Evolutionary conservation across 331 rosid species (phyloP), one percentile per base, ranked within the genome.

Genomic region (Stylosanthes scabra): DNA sequence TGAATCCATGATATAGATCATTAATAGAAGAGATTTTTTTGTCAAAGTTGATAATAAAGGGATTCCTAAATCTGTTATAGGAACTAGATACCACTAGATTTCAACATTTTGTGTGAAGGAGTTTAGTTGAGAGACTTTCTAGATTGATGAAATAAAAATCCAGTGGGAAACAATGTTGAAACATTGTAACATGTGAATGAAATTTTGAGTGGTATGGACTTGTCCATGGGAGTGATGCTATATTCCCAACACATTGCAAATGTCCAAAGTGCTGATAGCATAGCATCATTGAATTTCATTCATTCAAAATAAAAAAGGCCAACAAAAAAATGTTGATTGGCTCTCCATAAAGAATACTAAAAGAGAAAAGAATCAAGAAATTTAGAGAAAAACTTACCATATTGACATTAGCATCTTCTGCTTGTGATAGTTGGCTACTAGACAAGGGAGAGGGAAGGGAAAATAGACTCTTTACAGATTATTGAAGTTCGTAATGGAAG

Each of bases 61-160:
- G 44, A 80, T 63, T 80, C 71, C 71, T 2, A 66, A 25, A 5
- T 72, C 68, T 72, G 54, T 80, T 25, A 64, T 57, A 57, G 80
- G 84, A 72, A 76, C 78, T 71, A 13, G 82, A 65, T 83, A 58
- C 84, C 58, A 28, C 2, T 20, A 61, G 66, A 61, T 57, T 58
- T 63, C 39, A 61, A 42, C 55, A 47, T 47, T 47, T 20, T 37
- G 41, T 62, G 47, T 37, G 46, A 14, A 11, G 12, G 15, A 65
- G 12, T 11, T 27, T 45, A 34, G 14, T 11, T 37, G 1, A 20
- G 25, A 45, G 70, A 29, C 11, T 56, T 16, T 75, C 31, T 11
- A 57, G 58, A 31, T 66, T 66, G 67, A n/a, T 63, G 63, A 44
- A 73, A 72, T 60, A 10, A 47, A 50, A 50, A 49, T 11, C 27